Evolutionary conservation across 768 basidiomycete genomes (phyloP).

Genomic region (Boletus coccyginus): DNA sequence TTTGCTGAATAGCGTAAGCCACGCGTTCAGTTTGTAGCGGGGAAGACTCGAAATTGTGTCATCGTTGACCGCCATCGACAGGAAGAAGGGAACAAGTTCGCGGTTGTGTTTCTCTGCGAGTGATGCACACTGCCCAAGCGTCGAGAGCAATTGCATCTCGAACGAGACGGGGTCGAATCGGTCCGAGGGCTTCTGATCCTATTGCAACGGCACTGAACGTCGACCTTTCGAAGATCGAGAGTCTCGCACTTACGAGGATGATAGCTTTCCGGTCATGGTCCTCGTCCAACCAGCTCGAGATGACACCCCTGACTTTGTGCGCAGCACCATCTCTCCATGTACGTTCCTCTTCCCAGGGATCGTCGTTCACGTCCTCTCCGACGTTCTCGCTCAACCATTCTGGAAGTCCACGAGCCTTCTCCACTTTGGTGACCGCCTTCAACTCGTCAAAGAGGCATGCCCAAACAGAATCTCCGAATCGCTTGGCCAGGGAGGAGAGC

Average conservation of each 20-base stretch:
- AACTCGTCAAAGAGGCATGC: constrained; percentile 62
- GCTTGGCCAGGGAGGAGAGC: constrained; percentile 46
- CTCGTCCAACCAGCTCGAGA: constrained; percentile 46
- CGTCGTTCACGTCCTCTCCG: constrained; percentile 21
- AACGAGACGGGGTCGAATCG: constrained; percentile 76
- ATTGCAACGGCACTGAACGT: neutral
- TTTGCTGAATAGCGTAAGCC: constrained; percentile 85
- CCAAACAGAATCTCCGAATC: constrained; percentile 78
- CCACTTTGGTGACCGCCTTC: constrained; percentile 28
- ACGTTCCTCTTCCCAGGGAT: constrained; percentile 63
- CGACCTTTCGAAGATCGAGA: neutral
- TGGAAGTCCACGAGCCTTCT: constrained; percentile 5
- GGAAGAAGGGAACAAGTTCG: constrained; percentile 82
- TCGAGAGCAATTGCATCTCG: constrained; percentile 73
- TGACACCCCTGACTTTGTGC: constrained; percentile 52
- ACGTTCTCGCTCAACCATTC: constrained; percentile 26
- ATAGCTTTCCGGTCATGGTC: constrained; percentile 31
- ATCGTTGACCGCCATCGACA: constrained; percentile 40
- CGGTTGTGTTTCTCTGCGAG: constrained; percentile 87
- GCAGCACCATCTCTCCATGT: constrained; percentile 76
- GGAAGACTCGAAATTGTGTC: constrained; percentile 42
- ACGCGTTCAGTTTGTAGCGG: constrained; percentile 63
- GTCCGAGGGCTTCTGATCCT: constrained; percentile 44
- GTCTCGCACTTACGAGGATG: constrained; percentile 29
- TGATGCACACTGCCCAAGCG: constrained; percentile 64